A percentile compares a stretch with the other conserved stretches of the same genome.
These are phyloP conservation scores for Yarrowia sp. DNA, from an alignment of 805 yeast genomes.

Conservation along the genomic window DNA sequence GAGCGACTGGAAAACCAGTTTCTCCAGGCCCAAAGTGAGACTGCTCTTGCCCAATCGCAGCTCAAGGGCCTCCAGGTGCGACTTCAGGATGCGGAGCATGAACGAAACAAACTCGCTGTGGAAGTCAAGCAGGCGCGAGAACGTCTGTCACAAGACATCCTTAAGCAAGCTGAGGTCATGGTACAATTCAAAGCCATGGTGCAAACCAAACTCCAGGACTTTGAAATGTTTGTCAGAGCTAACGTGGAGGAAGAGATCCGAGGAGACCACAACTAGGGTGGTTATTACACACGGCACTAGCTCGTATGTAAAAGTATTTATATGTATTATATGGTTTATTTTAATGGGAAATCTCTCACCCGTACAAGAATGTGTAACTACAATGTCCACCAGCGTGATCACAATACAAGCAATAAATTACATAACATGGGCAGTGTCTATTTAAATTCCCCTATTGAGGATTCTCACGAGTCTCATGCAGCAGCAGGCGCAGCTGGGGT, in stretches of 20 bases:
- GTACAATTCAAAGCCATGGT: constrained; percentile 10
- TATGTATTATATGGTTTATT: constrained; percentile 2
- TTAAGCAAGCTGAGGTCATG: constrained; percentile 17
- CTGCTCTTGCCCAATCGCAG: constrained; percentile 10
- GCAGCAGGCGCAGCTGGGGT: background rate
- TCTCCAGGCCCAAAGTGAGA: constrained; percentile 12
- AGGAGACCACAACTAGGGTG: background rate
- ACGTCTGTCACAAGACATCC: constrained; percentile 4
- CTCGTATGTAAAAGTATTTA: constrained; percentile 12
- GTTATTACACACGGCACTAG: background rate
- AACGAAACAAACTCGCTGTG: constrained; percentile 2
- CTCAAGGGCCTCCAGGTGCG: constrained; percentile 15
- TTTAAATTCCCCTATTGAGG: background rate
- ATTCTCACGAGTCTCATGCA: background rate
- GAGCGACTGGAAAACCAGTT: constrained; percentile 17
- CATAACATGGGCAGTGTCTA: background rate
- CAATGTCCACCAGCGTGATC: background rate
- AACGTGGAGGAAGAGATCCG: constrained; percentile 14
- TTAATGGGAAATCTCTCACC: background rate
- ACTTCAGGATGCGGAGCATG: constrained; percentile 12
- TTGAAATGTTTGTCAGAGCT: constrained; percentile 9
- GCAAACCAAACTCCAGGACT: constrained; percentile 5
- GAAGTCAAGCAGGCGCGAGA: constrained; percentile 10
- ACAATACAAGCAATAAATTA: background rate
- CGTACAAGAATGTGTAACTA: background rate